phyloP scores from a whole-genome alignment of 257 asterid species.

The Solanum medicagineum region DNA sequence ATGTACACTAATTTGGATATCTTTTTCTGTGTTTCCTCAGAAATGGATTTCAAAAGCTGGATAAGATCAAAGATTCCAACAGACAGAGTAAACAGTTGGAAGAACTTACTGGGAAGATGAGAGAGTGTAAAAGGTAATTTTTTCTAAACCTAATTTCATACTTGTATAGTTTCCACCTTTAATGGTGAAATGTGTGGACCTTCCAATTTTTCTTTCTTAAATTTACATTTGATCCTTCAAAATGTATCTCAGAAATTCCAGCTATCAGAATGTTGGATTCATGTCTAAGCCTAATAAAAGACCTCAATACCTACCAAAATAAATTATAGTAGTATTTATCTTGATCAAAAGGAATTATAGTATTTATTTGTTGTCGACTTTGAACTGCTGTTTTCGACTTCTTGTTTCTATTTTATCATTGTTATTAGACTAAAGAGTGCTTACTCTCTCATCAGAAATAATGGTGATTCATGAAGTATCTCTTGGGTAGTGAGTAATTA shows the following conservation, averaged over 20 bases:
- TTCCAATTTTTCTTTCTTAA: neutral
- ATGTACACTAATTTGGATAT: neutral
- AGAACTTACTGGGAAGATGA: constrained; percentile 88
- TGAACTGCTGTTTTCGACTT: neutral
- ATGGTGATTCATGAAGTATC: neutral
- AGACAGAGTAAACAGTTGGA: constrained; percentile 93
- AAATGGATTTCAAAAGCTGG: constrained; percentile 94
- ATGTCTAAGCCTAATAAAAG: neutral
- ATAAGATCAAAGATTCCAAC: constrained; percentile 75
- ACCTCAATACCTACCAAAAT: neutral
- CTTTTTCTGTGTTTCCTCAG: constrained; percentile 14
- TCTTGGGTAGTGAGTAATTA: neutral
- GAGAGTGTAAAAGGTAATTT: constrained; percentile 85
- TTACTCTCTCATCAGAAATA: neutral
- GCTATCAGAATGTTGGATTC: neutral
- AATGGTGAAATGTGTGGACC: neutral
- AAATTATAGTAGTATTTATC: neutral
- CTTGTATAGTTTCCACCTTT: neutral
- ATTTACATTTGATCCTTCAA: neutral
- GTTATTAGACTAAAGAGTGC: neutral
- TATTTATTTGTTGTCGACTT: neutral
- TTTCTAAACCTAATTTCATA: neutral
- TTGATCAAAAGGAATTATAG: neutral
- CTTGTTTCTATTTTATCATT: neutral
- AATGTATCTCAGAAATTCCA: neutral